These are phyloP conservation scores for Colletotrichum aenigma DNA, from an alignment of 2,329 filamentous ascomycete species.

Conservation along the genomic window DNA sequence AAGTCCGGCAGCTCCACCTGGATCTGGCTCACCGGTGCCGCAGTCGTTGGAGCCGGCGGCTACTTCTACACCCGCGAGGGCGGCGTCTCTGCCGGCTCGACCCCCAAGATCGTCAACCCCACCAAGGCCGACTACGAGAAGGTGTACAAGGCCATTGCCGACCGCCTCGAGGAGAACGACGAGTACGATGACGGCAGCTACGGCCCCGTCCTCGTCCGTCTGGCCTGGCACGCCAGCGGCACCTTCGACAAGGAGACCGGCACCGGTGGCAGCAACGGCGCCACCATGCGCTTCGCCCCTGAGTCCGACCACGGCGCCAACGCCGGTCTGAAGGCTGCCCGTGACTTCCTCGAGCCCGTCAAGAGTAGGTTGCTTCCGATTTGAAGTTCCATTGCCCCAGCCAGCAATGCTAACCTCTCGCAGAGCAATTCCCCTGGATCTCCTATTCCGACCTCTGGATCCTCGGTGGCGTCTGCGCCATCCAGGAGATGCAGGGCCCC, in stretches of 20 bases:
- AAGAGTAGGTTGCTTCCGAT: constrained; percentile 62
- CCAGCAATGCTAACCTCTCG: constrained; percentile 15
- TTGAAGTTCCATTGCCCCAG: constrained; percentile 20
- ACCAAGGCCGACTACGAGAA: constrained; percentile 91
- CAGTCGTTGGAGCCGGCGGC: constrained; percentile 64
- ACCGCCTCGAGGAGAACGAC: constrained; percentile 82
- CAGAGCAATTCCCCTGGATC: constrained; percentile 91
- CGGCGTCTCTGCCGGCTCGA: constrained; percentile 48
- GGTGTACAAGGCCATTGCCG: constrained; percentile 88
- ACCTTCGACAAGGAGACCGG: constrained; percentile 88
- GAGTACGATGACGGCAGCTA: constrained; percentile 98
- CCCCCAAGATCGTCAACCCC: constrained; percentile 63
- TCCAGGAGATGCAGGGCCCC: constrained; percentile 96
- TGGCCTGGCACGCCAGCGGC: constrained; percentile 93
- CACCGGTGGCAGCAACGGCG: constrained; percentile 94
- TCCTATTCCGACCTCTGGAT: constrained; percentile 97
- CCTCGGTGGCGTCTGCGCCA: constrained; percentile 79
- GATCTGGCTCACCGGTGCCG: constrained; percentile 63
- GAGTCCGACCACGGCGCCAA: constrained; percentile 93
- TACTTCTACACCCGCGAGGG: constrained; percentile 70
- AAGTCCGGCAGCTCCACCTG: constrained; percentile 54
- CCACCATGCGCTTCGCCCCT: constrained; percentile 93
- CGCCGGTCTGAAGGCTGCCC: constrained; percentile 83
- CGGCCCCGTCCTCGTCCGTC: constrained; percentile 85
- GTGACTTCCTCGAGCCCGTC: constrained; percentile 91